Percentiles rank a stretch among this genome's conserved stretches.
Conservation (phyloP, 2,329 filamentous ascomycete genomes). For the Aspergillus alliaceus region DNA sequence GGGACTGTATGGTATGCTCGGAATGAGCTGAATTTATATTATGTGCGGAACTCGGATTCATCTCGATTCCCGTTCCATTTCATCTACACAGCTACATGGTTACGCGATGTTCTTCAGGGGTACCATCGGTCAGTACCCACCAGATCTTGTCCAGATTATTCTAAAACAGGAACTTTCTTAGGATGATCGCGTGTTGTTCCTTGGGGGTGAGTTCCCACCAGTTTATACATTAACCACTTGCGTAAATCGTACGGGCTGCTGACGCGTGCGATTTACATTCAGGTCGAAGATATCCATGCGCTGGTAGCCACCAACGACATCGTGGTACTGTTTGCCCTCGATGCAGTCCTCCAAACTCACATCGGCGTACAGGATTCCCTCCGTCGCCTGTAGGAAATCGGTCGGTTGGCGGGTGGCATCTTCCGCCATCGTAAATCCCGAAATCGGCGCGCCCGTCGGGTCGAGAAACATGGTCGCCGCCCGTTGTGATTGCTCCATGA, state of each 20-base stretch:
- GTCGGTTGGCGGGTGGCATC: slow-evolving; percentile 20
- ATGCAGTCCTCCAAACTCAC: slow-evolving; percentile 52
- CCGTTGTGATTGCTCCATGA: slow-evolving; percentile 40
- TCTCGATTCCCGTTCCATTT: too few species aligned
- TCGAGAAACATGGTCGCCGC: slow-evolving; percentile 54
- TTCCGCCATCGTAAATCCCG: slow-evolving; percentile 38
- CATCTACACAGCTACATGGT: too few species aligned
- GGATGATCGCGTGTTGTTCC: too few species aligned
- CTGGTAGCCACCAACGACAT: slow-evolving; percentile 58
- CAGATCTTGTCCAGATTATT: too few species aligned
- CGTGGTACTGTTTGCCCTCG: slow-evolving; percentile 59
- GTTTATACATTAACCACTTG: background rate
- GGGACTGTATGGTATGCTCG: too few species aligned
- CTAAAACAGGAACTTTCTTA: too few species aligned
- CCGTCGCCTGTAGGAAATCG: slow-evolving; percentile 46
- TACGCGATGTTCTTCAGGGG: too few species aligned
- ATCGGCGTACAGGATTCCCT: slow-evolving; percentile 55
- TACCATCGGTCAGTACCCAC: too few species aligned
- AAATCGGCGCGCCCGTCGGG: slow-evolving; percentile 47
- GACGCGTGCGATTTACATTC: slow-evolving; percentile 45
- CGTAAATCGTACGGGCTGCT: slow-evolving; percentile 31
- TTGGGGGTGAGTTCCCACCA: too few species aligned
- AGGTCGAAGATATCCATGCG: slow-evolving; percentile 56
- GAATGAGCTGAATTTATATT: too few species aligned
- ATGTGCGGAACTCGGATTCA: too few species aligned